A percentile compares a stretch with the other conserved stretches of the same genome.
These are phyloP conservation scores for Ceratocystis cacaofunesta DNA, from an alignment of 2,329 filamentous ascomycete species.

Conservation along the genomic window DNA sequence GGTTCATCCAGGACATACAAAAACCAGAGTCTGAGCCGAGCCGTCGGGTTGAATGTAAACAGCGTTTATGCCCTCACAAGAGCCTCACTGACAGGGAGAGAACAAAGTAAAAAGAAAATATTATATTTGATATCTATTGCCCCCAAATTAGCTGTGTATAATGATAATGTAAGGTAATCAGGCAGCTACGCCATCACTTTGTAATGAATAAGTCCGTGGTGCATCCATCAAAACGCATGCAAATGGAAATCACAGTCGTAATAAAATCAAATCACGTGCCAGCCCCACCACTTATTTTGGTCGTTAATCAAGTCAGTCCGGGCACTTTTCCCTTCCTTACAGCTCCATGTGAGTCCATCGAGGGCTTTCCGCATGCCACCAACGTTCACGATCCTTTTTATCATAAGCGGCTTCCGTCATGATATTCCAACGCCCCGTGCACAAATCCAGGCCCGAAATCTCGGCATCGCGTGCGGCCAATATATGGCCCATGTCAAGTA, in stretches of 20 bases:
- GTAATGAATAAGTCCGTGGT: background rate
- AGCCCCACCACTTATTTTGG: background rate
- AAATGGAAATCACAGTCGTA: background rate
- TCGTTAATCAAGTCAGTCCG: background rate
- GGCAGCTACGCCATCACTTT: no score
- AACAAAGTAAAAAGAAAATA: background rate
- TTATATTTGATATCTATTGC: background rate
- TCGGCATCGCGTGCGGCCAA: constrained; percentile 34
- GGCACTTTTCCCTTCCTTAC: background rate
- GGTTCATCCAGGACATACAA: no score
- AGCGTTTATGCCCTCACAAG: no score
- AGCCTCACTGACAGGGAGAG: background rate
- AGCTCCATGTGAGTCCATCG: constrained; percentile 27
- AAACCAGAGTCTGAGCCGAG: no score
- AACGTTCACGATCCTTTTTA: constrained; percentile 34
- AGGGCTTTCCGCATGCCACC: constrained; percentile 37
- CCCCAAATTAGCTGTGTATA: background rate
- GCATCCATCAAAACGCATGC: background rate
- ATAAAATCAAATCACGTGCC: background rate
- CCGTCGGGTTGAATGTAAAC: no score
- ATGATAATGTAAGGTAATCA: background rate
- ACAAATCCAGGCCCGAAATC: constrained; percentile 27
- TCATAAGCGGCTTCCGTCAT: constrained; percentile 23
- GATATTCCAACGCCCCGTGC: constrained; percentile 34
- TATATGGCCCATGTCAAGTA: constrained; percentile 39